Conservation (phyloP, 768 basidiomycete species). For the Phanerochaete sordida region DNA sequence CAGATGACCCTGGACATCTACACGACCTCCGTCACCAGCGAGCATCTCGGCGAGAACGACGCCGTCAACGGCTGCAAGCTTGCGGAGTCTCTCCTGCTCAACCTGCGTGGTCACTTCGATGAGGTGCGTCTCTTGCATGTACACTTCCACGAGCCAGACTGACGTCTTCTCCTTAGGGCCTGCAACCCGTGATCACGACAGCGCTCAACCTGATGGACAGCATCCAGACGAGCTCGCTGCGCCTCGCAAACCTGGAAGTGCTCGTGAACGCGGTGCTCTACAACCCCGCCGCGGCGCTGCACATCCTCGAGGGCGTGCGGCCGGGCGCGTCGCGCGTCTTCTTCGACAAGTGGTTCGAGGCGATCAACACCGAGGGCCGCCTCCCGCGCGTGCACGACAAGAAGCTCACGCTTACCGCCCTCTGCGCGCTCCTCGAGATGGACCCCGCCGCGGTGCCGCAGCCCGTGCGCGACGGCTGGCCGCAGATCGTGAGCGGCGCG, state of each 20-base stretch:
- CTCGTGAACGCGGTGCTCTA: conserved; percentile 81
- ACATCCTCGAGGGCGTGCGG: conserved; percentile 61
- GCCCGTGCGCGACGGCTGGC: conserved; percentile 67
- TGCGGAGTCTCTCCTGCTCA: conserved; percentile 78
- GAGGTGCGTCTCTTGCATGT: conserved; percentile 47
- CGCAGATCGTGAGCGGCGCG: conserved; percentile 64
- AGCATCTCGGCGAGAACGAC: conserved; percentile 80
- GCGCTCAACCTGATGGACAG: conserved; percentile 57
- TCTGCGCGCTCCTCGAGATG: conserved; percentile 77
- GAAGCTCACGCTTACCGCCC: conserved; percentile 72
- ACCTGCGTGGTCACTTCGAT: conserved; percentile 72
- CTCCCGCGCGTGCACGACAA: conserved; percentile 90
- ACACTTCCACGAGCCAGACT: background rate
- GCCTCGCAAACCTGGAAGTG: conserved; percentile 78
- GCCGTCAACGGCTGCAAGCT: conserved; percentile 82
- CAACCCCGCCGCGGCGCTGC: conserved; percentile 75
- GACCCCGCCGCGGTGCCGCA: conserved; percentile 53
- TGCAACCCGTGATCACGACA: conserved; percentile 62
- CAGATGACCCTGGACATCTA: conserved; percentile 84
- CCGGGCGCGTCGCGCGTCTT: conserved; percentile 67
- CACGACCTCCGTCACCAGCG: conserved; percentile 62
- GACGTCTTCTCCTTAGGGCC: conserved; percentile 36
- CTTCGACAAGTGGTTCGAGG: conserved; percentile 82
- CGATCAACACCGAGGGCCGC: conserved; percentile 53
- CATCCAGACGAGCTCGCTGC: conserved; percentile 59